Base-by-base conservation (phyloP, 129 eudicot species). In the Chrysanthemum lavandulifolium region DNA sequence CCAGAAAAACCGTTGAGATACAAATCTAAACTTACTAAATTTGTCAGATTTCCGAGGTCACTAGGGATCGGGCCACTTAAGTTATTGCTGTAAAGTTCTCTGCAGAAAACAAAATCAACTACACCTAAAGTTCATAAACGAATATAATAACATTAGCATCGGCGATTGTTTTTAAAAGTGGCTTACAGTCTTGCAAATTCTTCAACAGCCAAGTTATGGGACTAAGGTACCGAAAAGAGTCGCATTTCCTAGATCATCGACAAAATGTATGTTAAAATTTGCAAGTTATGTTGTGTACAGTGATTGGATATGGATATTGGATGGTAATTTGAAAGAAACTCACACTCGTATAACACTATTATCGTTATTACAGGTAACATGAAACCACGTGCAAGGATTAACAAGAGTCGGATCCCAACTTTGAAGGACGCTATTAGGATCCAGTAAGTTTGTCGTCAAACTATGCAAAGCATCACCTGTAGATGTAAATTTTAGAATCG, bases 171-270 rank as follows among this genome's bases (percentile, higher is more conserved):
- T 16, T 18, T 0, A 10, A 45, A 66, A 10, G 3, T 12, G 18
- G 83, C 89, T 88, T 86, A 92, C 98, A 92, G 81, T 92, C 89
- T 84, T 92, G 94, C 71, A 92, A 82, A 76, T 87, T 89, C 81
- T 86, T 87, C 80, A 92, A 74, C 47, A 76, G 18, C 98, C 98
- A 68, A 92, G 85, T 68, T 85, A 90, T 2, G 96, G 83, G 13
- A 89, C 96, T 66, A 92, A 67, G 57, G 76, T 73, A 78, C 98
- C 98, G 51, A 95, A 89, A 66, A 92, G 79, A 66, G n/a, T 84
- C 95, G 98, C 98, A 80, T 92, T 92, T 49, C 96, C 98, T 15
- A 92, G 83, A 87, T 92, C 98, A 63, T 96, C 87, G 86, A 15
- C 23, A 55, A 58, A 60, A 31, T 2, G 5, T 4, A 67, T n/a